Evolutionary conservation across 805 yeast species (phyloP).

Genomic region (Candida silvicultrix): DNA sequence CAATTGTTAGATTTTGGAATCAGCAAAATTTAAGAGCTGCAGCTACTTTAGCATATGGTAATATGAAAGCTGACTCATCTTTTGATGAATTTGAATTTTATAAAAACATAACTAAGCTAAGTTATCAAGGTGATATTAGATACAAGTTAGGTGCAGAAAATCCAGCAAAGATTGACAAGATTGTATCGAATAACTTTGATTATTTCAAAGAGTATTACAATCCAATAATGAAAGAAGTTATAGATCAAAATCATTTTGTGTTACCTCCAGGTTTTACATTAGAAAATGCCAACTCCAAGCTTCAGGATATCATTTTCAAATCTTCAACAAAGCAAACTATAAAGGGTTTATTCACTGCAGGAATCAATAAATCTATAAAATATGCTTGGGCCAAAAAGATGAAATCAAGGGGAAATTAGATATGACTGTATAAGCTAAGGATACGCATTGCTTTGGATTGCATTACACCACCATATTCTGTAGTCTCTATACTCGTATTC

Average conservation of each 20-base stretch:
- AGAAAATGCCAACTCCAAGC: constrained; percentile 27
- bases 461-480: no score
- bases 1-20: constrained; percentile 57
- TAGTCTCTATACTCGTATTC: no score
- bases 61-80: constrained; percentile 23
- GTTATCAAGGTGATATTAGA: constrained; percentile 89
- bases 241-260: constrained; percentile 23
- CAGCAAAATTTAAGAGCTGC: constrained; percentile 77
- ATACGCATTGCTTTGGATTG: no score
- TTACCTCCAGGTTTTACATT: constrained; percentile 33
- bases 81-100: constrained; percentile 65
- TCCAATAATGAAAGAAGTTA: constrained; percentile 43
- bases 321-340: constrained; percentile 73
- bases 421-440: no score
- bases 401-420: constrained; percentile 26
- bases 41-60: constrained; percentile 47
- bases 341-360: constrained; percentile 88
- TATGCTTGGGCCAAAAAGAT: constrained; percentile 71
- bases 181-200: constrained; percentile 68
- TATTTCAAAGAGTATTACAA: constrained; percentile 67
- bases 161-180: constrained; percentile 81
- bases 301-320: constrained; percentile 51
- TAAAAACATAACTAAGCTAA: constrained; percentile 68
- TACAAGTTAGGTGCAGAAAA: constrained; percentile 85
- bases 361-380: constrained; percentile 57